A percentile compares a stretch with the other conserved stretches of the same genome.
Conservation (phyloP, 2,329 filamentous ascomycete genomes). For the Fusarium redolens region DNA sequence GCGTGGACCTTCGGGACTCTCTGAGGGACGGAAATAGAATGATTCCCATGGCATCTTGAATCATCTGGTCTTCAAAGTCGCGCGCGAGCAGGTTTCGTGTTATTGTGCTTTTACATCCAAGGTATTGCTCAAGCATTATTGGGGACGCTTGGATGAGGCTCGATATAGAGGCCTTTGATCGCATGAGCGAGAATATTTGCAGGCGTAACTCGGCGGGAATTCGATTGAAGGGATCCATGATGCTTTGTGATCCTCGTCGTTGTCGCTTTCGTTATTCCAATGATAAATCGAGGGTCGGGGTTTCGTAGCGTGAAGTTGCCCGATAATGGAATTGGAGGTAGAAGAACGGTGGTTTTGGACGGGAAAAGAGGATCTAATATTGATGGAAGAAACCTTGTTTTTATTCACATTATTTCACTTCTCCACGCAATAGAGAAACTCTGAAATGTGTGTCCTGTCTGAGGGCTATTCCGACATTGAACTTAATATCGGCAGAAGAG, state of each 20-base stretch:
- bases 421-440: too few species aligned
- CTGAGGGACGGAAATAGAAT: neutral
- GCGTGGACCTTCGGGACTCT: accelerated
- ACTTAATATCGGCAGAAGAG: neutral
- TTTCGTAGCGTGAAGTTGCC: too few species aligned
- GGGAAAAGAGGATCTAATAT: too few species aligned
- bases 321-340: too few species aligned
- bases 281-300: too few species aligned
- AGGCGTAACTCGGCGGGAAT: slow-evolving; percentile 15
- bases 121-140: slow-evolving; percentile 4
- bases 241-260: neutral
- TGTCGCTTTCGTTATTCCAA: too few species aligned
- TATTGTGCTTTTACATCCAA: neutral
- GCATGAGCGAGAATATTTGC: neutral
- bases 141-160: slow-evolving; percentile 15
- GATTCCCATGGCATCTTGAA: slow-evolving; percentile 22
- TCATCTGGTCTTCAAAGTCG: slow-evolving; percentile 17
- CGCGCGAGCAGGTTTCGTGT: neutral
- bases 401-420: too few species aligned
- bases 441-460: too few species aligned
- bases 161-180: slow-evolving; percentile 3
- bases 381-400: too few species aligned
- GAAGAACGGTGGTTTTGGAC: too few species aligned
- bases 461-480: neutral
- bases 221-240: slow-evolving; percentile 10